Conservation (phyloP, 208 protist genomes). For the Wallacemonas collosoma region DNA sequence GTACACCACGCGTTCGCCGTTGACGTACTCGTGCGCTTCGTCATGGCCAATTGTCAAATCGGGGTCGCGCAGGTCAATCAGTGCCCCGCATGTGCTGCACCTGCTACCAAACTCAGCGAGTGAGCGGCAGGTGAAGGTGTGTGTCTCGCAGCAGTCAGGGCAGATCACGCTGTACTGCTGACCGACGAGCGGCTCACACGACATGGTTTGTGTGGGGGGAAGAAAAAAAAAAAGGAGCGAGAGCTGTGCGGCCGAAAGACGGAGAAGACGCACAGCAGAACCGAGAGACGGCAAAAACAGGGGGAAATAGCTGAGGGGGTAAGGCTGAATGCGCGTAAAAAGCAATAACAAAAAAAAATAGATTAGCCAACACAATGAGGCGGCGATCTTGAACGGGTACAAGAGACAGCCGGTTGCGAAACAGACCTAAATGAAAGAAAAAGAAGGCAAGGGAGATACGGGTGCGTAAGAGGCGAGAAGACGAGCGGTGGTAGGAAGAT, state of each 20-base stretch:
- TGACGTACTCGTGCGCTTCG: conserved; percentile 9
- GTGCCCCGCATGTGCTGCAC: conserved; percentile 59
- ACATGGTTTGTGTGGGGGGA: not conserved
- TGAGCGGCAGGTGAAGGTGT: conserved; percentile 64
- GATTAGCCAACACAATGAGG: too few species aligned
- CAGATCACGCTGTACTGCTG: conserved; percentile 69
- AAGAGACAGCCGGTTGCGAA: too few species aligned
- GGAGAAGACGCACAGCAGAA: not conserved
- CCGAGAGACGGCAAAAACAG: too few species aligned
- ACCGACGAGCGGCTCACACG: conserved; percentile 41
- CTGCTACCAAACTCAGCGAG: conserved; percentile 51
- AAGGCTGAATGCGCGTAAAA: too few species aligned
- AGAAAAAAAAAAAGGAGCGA: conserved; percentile 21
- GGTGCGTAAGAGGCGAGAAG: too few species aligned
- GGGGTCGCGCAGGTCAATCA: conserved; percentile 76
- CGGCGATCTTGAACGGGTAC: too few species aligned
- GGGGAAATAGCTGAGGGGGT: too few species aligned
- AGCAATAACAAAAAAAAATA: too few species aligned
- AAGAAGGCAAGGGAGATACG: too few species aligned
- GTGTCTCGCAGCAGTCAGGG: conserved; percentile 58
- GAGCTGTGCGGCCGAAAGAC: not conserved
- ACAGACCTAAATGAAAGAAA: too few species aligned
- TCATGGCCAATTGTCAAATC: conserved; percentile 49
- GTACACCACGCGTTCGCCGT: conserved; percentile 33
- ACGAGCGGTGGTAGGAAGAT: too few species aligned